Percentiles rank a stretch among this genome's conserved stretches.
phyloP scores from a whole-genome alignment of 176 grass and related monocot genomes.

The Carex littledalei region DNA sequence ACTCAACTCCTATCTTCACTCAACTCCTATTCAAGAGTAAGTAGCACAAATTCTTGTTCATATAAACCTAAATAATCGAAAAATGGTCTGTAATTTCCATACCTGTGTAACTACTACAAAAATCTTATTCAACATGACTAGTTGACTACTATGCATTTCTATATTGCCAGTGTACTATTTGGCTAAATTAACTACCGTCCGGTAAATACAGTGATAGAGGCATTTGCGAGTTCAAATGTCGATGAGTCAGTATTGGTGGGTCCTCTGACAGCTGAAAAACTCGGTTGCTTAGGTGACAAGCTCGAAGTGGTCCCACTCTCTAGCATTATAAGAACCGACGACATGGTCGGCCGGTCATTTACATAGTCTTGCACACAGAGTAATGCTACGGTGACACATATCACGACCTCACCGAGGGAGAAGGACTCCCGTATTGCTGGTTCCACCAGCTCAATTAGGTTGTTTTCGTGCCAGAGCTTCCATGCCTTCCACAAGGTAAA shows the following conservation, averaged over 20 bases:
- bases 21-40: background rate
- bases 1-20: too few relatives aligned
- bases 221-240: slow-evolving; percentile 14
- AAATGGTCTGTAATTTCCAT: background rate
- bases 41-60: background rate
- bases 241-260: slow-evolving; percentile 21
- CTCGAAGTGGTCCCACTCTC: slow-evolving; percentile 30
- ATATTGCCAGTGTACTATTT: background rate
- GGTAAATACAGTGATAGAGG: slow-evolving; percentile 14
- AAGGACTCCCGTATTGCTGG: slow-evolving; percentile 39
- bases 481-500: slow-evolving; percentile 39
- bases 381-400: slow-evolving; percentile 56
- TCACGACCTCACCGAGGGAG: slow-evolving; percentile 31
- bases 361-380: slow-evolving; percentile 78
- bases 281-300: slow-evolving; percentile 52
- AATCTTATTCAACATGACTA: background rate
- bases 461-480: slow-evolving; percentile 83
- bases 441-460: slow-evolving; percentile 52
- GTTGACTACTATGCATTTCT: background rate
- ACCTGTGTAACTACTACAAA: background rate
- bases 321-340: slow-evolving; percentile 51
- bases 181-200: slow-evolving; percentile 14
- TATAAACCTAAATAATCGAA: background rate
- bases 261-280: slow-evolving; percentile 28
- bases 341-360: slow-evolving; percentile 59